Conservation (phyloP, 1,284 basidiomycete species). For the Ustilago curta region DNA sequence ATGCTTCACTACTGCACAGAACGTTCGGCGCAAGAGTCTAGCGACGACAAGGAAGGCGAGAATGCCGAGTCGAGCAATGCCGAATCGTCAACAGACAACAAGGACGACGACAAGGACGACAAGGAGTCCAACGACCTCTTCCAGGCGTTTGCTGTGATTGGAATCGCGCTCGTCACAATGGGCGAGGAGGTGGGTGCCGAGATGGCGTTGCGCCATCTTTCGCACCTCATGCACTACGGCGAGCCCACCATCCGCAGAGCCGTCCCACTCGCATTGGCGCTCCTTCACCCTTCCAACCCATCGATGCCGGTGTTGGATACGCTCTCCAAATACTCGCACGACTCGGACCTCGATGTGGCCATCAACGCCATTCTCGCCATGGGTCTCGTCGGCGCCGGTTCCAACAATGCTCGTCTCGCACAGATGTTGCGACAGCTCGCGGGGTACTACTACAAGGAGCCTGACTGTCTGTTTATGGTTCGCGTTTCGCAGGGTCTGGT, state of each 20-base stretch:
- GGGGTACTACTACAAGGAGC: conserved; percentile 96
- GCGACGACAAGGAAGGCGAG: conserved; percentile 56
- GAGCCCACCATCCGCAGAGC: conserved; percentile 91
- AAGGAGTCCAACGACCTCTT: conserved; percentile 80
- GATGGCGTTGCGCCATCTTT: conserved; percentile 73
- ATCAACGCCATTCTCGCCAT: conserved; percentile 98
- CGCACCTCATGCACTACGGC: conserved; percentile 88
- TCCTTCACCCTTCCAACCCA: conserved; percentile 95
- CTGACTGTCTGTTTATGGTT: conserved; percentile 96
- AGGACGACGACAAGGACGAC: conserved; percentile 70
- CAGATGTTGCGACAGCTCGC: conserved; percentile 98
- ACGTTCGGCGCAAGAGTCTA: conserved; percentile 76
- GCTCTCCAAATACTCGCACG: conserved; percentile 99
- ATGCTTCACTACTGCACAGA: conserved; percentile 95
- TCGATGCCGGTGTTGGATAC: conserved; percentile 96
- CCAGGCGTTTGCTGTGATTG: conserved; percentile 93
- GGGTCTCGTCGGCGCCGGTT: conserved; percentile 97
- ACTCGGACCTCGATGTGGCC: conserved; percentile 94
- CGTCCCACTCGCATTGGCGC: conserved; percentile 94
- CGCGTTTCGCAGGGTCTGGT: conserved; percentile 95
- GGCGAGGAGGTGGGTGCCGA: conserved; percentile 98
- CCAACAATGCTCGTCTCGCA: conserved; percentile 95
- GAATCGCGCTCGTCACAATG: conserved; percentile 95
- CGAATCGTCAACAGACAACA: conserved; percentile 18
- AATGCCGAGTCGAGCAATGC: conserved; percentile 19